phyloP scores from a whole-genome alignment of 495 filamentous ascomycete species.

The Aspergillus ostianus region DNA sequence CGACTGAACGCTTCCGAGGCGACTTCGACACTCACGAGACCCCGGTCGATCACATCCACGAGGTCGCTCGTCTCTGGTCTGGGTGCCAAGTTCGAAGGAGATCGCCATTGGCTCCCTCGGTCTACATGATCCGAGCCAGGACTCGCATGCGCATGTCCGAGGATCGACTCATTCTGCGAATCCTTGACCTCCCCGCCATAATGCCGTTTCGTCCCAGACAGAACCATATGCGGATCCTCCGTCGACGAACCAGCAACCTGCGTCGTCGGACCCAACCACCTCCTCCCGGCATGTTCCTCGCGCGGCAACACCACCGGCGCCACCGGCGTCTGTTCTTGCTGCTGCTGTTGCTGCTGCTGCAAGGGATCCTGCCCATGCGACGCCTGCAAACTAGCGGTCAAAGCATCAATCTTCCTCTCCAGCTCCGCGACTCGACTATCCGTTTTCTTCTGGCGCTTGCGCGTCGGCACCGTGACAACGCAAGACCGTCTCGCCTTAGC shows the following conservation, averaged over 20 bases:
- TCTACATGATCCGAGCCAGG: conserved; percentile 24
- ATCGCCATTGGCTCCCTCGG: conserved; percentile 11
- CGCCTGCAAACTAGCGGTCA: conserved; percentile 74
- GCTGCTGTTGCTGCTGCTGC: conserved; percentile 1
- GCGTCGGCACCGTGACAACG: conserved; percentile 74
- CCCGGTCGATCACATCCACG: conserved; percentile 70
- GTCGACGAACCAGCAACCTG: conserved; percentile 3
- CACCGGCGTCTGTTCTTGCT: not conserved
- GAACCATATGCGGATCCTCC: conserved; percentile 9
- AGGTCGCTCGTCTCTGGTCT: conserved; percentile 22
- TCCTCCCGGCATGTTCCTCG: conserved; percentile 11
- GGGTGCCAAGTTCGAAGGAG: conserved; percentile 9
- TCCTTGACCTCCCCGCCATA: conserved; percentile 27
- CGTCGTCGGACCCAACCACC: conserved; percentile 18
- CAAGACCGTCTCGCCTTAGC: conserved; percentile 78
- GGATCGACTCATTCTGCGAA: conserved; percentile 7
- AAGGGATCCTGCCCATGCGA: conserved; percentile 22
- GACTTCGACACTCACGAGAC: conserved; percentile 59
- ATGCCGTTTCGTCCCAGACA: conserved; percentile 24
- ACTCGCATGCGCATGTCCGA: conserved; percentile 25
- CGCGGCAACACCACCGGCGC: conserved; percentile 8
- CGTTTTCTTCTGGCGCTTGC: conserved; percentile 91
- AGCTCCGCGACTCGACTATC: conserved; percentile 89
- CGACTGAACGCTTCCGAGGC: conserved; percentile 65
- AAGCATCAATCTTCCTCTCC: conserved; percentile 88